Evolutionary conservation across 306 rosid genomes (phyloP).

Genomic region (Prunus persica): Prunus_persica_NCBIv2 NC_034015.1:4271001-4271500

Average conservation of each 20-base stretch:
- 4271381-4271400: constrained; percentile 25
- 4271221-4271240: constrained; percentile 41
- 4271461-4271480: constrained; percentile 44
- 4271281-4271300: constrained; percentile 54
- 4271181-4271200: constrained; percentile 42
- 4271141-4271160: constrained; percentile 80
- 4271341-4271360: constrained; percentile 36
- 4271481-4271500: constrained; percentile 64
- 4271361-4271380: constrained; percentile 73
- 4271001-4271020: constrained; percentile 20
- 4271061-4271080: constrained; percentile 61
- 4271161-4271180: constrained; percentile 64
- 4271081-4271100: constrained; percentile 74
- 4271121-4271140: constrained; percentile 47
- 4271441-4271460: constrained; percentile 62
- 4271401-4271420: constrained; percentile 56
- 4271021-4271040: constrained; percentile 43
- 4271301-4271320: constrained; percentile 54
- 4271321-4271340: constrained; percentile 78
- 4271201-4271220: constrained; percentile 52
- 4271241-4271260: constrained; percentile 72
- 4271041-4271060: constrained; percentile 41
- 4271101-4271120: constrained; percentile 64
- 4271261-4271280: constrained; percentile 84
- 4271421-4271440: constrained; percentile 68